Base-by-base conservation (phyloP, 352 stramenopile genomes). In the Globisporangium mamillatum region DNA sequence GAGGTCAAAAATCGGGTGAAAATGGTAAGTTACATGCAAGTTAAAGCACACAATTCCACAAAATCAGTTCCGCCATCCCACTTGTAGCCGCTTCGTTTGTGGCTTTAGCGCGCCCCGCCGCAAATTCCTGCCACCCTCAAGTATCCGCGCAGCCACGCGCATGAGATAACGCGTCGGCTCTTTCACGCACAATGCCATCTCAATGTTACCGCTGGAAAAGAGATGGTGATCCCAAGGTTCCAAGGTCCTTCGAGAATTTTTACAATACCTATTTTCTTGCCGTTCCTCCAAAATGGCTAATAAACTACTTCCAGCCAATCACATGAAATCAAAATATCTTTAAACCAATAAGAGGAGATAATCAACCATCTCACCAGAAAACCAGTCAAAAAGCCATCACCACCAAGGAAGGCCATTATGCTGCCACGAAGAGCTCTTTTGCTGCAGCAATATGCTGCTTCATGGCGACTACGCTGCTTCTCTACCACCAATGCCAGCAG, bases 391-490 rank as follows among this genome's bases (percentile, higher is more conserved):
- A 48, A 48, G 14, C 22, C 22, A 16, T 29, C 22, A 57, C 50
- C 22, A 56, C 5, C 24, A 50, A 22, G 25, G 6, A 44, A 61
- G 22, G 20, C 46, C 57, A 29, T 16, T 8, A 57, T 66, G 29
- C n/a, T 63, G 34, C 36, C 20, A 8, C 61, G 61, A 29, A 27
- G 24, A 46, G 25, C 32, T 24, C 52, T 54, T 36, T 24, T 36
- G 8, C 25, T 36, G 3, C 24, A 2, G 20, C 55, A 48, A 10
- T 18, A 27, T 48, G 55, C 9, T n/a, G 4, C 55, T 9, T 12
- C 36, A 44, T 44, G 36, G 36, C 36, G 55, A 18, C 44, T 18
- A n/a, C 41, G 57, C 46, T 25, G 57, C 44, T 61, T 66, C 65
- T 50, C 65, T 4, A 41, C 64, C 16, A n/a, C 27, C 27, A 29